These are phyloP conservation scores for Aspergillus nomiae DNA, from an alignment of 2,329 filamentous ascomycete species.

Conservation along the genomic window DNA sequence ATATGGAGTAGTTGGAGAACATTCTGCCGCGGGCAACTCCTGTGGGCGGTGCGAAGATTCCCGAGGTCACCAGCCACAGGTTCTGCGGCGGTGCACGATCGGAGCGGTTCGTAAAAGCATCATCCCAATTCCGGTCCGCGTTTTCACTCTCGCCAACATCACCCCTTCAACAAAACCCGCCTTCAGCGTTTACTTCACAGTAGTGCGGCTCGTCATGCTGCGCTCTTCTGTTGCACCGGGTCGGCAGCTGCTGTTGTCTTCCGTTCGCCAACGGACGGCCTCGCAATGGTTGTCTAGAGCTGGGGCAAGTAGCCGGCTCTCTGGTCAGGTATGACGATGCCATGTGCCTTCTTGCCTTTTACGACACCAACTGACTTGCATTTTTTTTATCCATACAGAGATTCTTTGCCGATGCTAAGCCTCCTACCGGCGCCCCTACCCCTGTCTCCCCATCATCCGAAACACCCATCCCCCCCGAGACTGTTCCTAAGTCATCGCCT, in stretches of 20 bases:
- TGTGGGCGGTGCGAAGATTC: slow-evolving; percentile 17
- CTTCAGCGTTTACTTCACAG: slow-evolving; percentile 31
- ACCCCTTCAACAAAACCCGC: slow-evolving; percentile 25
- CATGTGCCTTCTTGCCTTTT: slow-evolving; percentile 27
- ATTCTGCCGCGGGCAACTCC: not conserved
- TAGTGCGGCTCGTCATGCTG: slow-evolving; percentile 57
- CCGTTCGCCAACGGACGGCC: slow-evolving; percentile 38
- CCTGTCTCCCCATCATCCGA: slow-evolving; percentile 48
- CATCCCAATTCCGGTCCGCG: slow-evolving; percentile 33
- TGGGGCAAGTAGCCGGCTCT: slow-evolving; percentile 40
- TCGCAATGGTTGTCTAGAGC: slow-evolving; percentile 48
- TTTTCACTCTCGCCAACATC: slow-evolving; percentile 35
- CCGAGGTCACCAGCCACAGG: slow-evolving; percentile 28
- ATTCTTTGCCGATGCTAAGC: slow-evolving; percentile 54
- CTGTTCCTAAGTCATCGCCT: slow-evolving; percentile 49
- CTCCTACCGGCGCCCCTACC: slow-evolving; percentile 39
- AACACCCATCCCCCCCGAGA: slow-evolving; percentile 52
- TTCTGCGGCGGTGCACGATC: slow-evolving; percentile 32
- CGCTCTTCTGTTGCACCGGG: slow-evolving; percentile 55
- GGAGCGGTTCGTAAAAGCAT: slow-evolving; percentile 44
- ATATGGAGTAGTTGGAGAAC: not conserved
- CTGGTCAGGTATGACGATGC: slow-evolving; percentile 42
- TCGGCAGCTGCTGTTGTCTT: slow-evolving; percentile 45
- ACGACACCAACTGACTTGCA: slow-evolving; percentile 27
- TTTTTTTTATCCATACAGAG: slow-evolving; percentile 36